Evolutionary conservation across 2,329 filamentous ascomycete species (phyloP), one percentile per base, ranked within the genome.

Genomic region (Pleoardoris graminearum): DNA sequence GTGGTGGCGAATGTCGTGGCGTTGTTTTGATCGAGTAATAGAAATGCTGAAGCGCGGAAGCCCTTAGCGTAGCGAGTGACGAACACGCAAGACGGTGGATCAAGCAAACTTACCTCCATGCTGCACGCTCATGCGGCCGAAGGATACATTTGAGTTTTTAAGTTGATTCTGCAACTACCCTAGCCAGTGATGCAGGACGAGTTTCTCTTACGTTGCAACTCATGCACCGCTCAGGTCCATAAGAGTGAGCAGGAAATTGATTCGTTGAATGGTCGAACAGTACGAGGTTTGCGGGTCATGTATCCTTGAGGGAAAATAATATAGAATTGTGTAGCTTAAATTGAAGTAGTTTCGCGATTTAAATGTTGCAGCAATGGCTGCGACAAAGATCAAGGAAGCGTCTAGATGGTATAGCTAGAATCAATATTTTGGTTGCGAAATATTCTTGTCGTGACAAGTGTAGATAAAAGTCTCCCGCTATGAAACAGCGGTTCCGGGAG

Each of bases 1-100:
- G 30, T 11, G 12, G 30, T 46, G 43, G 30, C 43, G 21, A 46
- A 36, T 30, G 30, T 46, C 30, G 46, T 45, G 44, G 27, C 52
- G 36, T 54, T 61, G 59, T 66, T 66, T 54, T 54, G 54, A 71
- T 72, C 69, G 68, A 72, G 69, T 72, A 72, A 72, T 67, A 50
- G 59, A 65, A 60, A 63, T 56, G 55, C 53, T 56, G 45, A 51
- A 55, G 44, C 51, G 32, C 11, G 46, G 48, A 53, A 50, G 47
- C 32, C 38, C 32, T 23, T 60, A 57, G 61, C 57, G 58, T 39
- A 48, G 51, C 50, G 51, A 49, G 45, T 48, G 23, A 45, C 29
- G 27, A 53, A 43, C 22, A 51, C 14, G 29, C 32, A 42, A 25
- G 29, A 41, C 44, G 48, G 50, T 37, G 54, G 46, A 45, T 36